These are phyloP conservation scores for Fonsecaea nubica DNA, from an alignment of 2,329 filamentous ascomycete genomes.

Conservation along the genomic window DNA sequence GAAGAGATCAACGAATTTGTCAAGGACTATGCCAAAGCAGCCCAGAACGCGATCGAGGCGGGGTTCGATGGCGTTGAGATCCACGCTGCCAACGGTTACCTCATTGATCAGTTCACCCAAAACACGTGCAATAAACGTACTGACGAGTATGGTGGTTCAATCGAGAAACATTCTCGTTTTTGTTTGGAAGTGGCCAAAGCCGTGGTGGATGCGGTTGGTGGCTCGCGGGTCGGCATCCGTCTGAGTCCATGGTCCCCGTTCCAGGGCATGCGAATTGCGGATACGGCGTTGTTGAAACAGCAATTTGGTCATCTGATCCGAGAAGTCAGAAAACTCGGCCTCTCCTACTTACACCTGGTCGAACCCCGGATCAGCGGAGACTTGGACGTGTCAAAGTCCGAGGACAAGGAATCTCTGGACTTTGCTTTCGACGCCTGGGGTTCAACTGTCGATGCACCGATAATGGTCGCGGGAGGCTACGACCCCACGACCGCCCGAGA, in stretches of 20 bases:
- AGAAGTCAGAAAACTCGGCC: constrained; percentile 57
- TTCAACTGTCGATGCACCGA: constrained; percentile 46
- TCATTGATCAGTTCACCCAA: constrained; percentile 61
- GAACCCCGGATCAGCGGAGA: constrained; percentile 45
- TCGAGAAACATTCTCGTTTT: constrained; percentile 62
- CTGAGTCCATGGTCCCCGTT: constrained; percentile 59
- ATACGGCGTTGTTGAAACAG: constrained; percentile 55
- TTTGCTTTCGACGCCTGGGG: constrained; percentile 47
- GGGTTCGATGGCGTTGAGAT: constrained; percentile 43
- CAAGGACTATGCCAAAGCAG: constrained; percentile 52
- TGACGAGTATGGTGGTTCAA: constrained; percentile 58
- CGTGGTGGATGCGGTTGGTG: constrained; percentile 41
- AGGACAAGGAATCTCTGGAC: constrained; percentile 12
- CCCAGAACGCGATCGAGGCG: constrained; percentile 59
- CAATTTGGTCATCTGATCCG: constrained; percentile 64
- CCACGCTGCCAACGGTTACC: constrained; percentile 57
- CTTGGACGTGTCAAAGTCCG: background rate
- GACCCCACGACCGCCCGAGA: constrained; percentile 49
- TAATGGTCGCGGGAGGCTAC: constrained; percentile 60
- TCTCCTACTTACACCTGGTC: constrained; percentile 65
- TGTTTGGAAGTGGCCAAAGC: constrained; percentile 54
- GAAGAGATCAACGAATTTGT: constrained; percentile 54
- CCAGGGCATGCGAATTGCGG: constrained; percentile 58
- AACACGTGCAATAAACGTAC: constrained; percentile 58
- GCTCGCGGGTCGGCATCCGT: constrained; percentile 54